Conservation (phyloP, 495 filamentous ascomycete genomes). For the Bombardia bombarda region DNA sequence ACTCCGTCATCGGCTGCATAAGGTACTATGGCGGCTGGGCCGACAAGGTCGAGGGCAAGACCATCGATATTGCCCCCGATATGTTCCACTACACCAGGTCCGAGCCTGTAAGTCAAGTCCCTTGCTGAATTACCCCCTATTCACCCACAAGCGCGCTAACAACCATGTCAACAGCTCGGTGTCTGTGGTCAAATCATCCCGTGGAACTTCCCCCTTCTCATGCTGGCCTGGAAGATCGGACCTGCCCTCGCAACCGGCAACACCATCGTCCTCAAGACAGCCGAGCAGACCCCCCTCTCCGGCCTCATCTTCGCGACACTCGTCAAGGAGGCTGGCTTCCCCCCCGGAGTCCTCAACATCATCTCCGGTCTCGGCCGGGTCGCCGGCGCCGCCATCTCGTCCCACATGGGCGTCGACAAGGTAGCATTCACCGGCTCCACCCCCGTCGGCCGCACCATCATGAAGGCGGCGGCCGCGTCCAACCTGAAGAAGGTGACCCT, state of each 20-base stretch:
- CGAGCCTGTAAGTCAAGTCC: conserved; percentile 61
- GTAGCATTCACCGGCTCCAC: conserved; percentile 97
- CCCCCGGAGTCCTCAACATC: conserved; percentile 90
- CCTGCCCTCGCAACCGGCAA: conserved; percentile 88
- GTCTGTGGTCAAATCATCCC: conserved; percentile 95
- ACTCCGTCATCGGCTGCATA: conserved; percentile 58
- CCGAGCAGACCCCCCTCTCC: conserved; percentile 93
- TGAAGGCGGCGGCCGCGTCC: conserved; percentile 90
- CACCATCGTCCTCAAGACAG: conserved; percentile 84
- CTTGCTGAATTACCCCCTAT: background rate
- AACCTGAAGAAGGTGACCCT: conserved; percentile 99
- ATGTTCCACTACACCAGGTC: conserved; percentile 86
- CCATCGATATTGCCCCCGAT: conserved; percentile 77
- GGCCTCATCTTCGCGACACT: conserved; percentile 72
- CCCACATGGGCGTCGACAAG: conserved; percentile 98
- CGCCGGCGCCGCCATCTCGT: conserved; percentile 85
- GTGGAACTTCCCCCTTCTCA: conserved; percentile 97
- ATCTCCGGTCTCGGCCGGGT: conserved; percentile 86
- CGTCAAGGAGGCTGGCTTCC: conserved; percentile 93
- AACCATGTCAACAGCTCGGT: conserved; percentile 49
- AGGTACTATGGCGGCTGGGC: conserved; percentile 98
- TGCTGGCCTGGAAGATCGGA: conserved; percentile 98
- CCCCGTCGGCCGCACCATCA: conserved; percentile 79
- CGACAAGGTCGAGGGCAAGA: conserved; percentile 96
- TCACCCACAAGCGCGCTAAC: conserved; percentile 9